Evolutionary conservation across 805 yeast species (phyloP), one percentile per base, ranked within the genome.

Genomic region (Grigorovia transvaalensis): DNA sequence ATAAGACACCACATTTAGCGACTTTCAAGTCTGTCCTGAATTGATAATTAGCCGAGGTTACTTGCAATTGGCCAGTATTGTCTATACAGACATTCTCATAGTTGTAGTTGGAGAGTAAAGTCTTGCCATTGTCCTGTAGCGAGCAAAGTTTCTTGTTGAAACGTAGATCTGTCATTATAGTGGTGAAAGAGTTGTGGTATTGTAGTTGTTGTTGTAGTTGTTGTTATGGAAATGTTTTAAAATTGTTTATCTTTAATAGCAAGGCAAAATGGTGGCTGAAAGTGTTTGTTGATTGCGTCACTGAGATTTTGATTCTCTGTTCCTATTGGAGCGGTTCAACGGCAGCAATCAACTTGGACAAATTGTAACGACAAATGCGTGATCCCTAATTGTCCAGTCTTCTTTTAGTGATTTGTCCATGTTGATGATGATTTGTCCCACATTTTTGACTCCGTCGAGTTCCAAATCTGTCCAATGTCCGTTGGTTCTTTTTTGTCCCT

Each of bases 1-100:
- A 76, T 81, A 90, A 71, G 56, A 90, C 74, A 61, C 98, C 98
- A 48, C 88, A 78, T 70, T 84, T 88, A 60, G 96, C 96, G 45
- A 83, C 80, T 52, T 75, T 77, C 66, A 87, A 76, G 60, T 88
- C 95, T 49, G 87, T 83, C 70, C 88, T 87, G 77, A 90, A 91
- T 65, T 88, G 84, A 65, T 88, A 88, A 58, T 88, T 20, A 9
- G 48, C 38, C 5, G 44, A 15, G 6, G 11, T 5, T 4, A 20
- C 19, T 12, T 46, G 2, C n/a, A 19, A 23, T 11, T 38, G 19
- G n/a, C 27, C 41, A 18, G 15, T n/a, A 6, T 38, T 13, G 35
- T 35, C 50, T 76, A 57, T 17, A 11, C 49, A 23, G 1, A 56
- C 41, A 17, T 52, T 53, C 17, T 51, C 47, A 41, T 57, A 57